Evolutionary conservation across 2,329 filamentous ascomycete genomes (phyloP), one percentile per base, ranked within the genome.

Genomic region (Alternaria sp.): DNA sequence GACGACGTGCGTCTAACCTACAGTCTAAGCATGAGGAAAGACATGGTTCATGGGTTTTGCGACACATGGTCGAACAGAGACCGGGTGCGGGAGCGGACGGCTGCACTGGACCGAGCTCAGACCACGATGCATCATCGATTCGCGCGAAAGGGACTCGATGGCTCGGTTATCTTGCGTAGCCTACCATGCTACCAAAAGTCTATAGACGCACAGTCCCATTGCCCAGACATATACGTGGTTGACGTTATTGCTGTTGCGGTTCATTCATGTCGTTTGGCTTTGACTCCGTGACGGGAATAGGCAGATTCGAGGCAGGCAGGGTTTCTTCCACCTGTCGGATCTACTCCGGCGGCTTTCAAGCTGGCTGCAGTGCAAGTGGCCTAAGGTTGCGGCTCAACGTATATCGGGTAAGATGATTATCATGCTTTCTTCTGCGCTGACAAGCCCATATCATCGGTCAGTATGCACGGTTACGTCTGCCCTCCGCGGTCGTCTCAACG

Each of bases 31-130:
- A 39, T 48, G 16, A 57, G 16, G 36, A 39, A 38, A 34, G 58
- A 39, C 64, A 65, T 63, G 64, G 64, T 66, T 65, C 62, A 61
- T 61, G 64, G 64, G 52, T 61, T 56, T 52, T 65, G 59, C 54
- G 41, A 63, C 59, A 56, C 62, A 64, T 64, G 47, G 64, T 63
- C 62, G 58, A 56, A 62, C 54, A 51, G 22, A 36, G 59, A 61
- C 56, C 54, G 60, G 57, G 52, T 59, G 51, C 57, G 57, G 57
- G 57, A 59, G 38, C 56, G 56, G 41, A 58, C 56, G 42, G 55
- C 30, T 43, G 28, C 51, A 53, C 56, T 53, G 54, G 47, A 51
- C 26, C 22, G 54, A 44, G 55, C 59, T 49, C 57, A 49, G 51
- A 46, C 52, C 57, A 49, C 43, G 51, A 59, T 55, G 57, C 43